These are phyloP conservation scores for Dioszegia hungarica DNA, from an alignment of 768 basidiomycete genomes.

Conservation along the genomic window DNA sequence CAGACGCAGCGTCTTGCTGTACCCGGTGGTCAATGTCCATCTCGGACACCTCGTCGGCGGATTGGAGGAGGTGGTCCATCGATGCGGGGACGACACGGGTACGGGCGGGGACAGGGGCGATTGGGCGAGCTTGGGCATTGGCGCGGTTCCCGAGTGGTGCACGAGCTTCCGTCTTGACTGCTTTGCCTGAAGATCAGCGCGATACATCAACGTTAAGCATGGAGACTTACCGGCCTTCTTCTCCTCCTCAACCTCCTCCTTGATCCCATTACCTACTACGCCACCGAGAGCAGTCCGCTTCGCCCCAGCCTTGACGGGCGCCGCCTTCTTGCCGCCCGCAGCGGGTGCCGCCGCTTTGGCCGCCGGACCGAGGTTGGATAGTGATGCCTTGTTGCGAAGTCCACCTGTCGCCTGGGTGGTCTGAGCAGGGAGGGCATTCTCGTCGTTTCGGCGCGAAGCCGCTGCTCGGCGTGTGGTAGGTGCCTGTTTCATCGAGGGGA, in stretches of 20 bases:
- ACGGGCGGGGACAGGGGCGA: constrained; percentile 36
- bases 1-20: not conserved
- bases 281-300: constrained; percentile 73
- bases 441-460: constrained; percentile 35
- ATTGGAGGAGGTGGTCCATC: constrained; percentile 17
- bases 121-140: constrained; percentile 26
- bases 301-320: constrained; percentile 57
- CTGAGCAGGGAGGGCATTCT: constrained; percentile 35
- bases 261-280: constrained; percentile 64
- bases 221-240: constrained; percentile 29
- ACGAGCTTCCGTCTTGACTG: constrained; percentile 21
- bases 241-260: constrained; percentile 48
- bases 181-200: constrained; percentile 1
- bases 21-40: constrained; percentile 35
- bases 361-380: constrained; percentile 31
- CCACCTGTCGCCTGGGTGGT: constrained; percentile 11
- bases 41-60: constrained; percentile 31
- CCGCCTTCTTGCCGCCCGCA: constrained; percentile 42
- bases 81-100: constrained; percentile 16
- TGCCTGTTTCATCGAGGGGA: constrained; percentile 1
- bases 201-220: not conserved
- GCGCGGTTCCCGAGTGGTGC: constrained; percentile 27
- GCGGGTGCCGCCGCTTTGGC: constrained; percentile 21
- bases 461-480: constrained; percentile 24
- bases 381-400: constrained; percentile 36